Percentiles rank a stretch among this genome's conserved stretches.
Evolutionary conservation across 805 yeast species (phyloP).

Genomic region (Ogataea nitratoaversa): DNA sequence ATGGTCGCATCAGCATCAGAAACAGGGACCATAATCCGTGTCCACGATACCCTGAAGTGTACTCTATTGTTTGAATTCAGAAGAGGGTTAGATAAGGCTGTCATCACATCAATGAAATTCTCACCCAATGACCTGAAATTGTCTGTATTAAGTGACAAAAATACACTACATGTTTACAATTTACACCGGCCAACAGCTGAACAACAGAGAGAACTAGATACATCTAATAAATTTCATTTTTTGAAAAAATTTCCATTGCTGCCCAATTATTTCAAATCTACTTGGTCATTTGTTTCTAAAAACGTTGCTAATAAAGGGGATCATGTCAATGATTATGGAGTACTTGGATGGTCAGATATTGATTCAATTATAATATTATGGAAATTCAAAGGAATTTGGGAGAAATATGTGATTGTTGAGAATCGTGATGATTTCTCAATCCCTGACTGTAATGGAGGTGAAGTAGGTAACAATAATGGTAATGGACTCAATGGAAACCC

Average conservation of each 20-base stretch:
- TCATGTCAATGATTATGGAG: constrained; percentile 36
- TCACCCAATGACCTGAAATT: constrained; percentile 70
- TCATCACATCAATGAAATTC: constrained; percentile 77
- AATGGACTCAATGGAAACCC: constrained; percentile 1
- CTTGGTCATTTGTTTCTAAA: constrained; percentile 83
- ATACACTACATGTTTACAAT: constrained; percentile 82
- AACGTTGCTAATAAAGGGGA: constrained; percentile 41
- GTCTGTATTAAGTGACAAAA: constrained; percentile 86
- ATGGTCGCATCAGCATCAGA: constrained; percentile 78
- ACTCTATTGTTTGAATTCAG: constrained; percentile 78
- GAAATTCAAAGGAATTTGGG: constrained; percentile 76
- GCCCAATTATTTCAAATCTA: constrained; percentile 66
- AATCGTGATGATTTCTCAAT: constrained; percentile 26
- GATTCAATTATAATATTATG: constrained; percentile 72
- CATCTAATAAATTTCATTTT: constrained; percentile 57
- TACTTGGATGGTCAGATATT: constrained; percentile 73
- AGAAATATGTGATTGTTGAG: constrained; percentile 71
- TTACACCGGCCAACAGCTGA: constrained; percentile 17
- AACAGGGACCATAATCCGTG: constrained; percentile 74
- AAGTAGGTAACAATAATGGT: too few species aligned
- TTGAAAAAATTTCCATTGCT: constrained; percentile 58
- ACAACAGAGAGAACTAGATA: constrained; percentile 19
- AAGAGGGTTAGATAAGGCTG: constrained; percentile 84
- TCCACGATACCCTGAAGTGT: constrained; percentile 67
- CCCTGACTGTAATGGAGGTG: constrained; percentile 6